Percentiles rank a stretch among this genome's conserved stretches.
These are phyloP conservation scores for Rauvolfia tetraphylla DNA, from an alignment of 257 asterid species.

Conservation along the genomic window DNA sequence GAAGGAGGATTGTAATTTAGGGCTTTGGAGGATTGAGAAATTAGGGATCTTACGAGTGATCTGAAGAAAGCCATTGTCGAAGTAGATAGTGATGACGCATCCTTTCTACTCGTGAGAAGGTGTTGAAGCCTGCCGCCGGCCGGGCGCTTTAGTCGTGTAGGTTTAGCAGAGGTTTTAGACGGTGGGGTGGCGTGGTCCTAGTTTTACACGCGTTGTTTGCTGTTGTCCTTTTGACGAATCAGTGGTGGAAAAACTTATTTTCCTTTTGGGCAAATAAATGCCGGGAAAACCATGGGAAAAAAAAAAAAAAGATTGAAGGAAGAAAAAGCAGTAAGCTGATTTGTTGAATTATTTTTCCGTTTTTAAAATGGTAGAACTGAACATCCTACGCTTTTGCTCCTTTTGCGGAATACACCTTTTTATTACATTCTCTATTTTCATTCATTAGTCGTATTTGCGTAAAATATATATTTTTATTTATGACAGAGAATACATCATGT, in stretches of 20 bases:
- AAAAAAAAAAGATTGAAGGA: no score
- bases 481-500: no score
- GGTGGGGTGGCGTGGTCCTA: not conserved
- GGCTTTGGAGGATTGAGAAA: constrained; percentile 40
- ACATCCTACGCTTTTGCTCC: no score
- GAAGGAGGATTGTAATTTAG: constrained; percentile 10
- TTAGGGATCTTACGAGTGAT: constrained; percentile 54
- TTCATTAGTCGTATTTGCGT: no score
- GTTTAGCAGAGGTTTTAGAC: constrained; percentile 5
- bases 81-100: constrained; percentile 24
- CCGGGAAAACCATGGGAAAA: no score
- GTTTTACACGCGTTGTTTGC: constrained; percentile 29
- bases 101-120: constrained; percentile 4
- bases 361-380: no score
- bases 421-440: no score
- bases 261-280: no score
- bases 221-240: not conserved
- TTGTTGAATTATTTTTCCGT: no score
- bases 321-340: not conserved
- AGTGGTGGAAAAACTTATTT: no score
- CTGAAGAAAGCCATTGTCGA: constrained; percentile 70
- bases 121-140: constrained; percentile 1
- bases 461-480: no score
- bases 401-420: no score
- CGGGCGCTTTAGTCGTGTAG: not conserved